These are phyloP conservation scores for Cladophialophora carrionii DNA, from an alignment of 2,329 filamentous ascomycete genomes.

Conservation along the genomic window DNA sequence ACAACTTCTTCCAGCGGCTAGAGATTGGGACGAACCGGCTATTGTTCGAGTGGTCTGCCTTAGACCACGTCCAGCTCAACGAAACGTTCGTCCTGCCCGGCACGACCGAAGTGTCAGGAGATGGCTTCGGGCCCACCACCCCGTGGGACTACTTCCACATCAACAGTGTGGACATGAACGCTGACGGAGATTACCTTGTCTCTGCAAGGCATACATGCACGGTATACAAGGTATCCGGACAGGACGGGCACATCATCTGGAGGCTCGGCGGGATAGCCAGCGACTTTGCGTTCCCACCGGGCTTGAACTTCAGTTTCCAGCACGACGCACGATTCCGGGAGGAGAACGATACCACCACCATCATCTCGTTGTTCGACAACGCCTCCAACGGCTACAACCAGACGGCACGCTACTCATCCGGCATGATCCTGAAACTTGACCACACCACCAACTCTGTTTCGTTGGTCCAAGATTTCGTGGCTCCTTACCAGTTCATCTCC, in stretches of 20 bases:
- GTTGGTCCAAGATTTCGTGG: conserved; percentile 42
- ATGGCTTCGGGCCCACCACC: conserved; percentile 51
- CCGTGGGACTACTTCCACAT: conserved; percentile 54
- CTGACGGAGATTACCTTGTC: conserved; percentile 48
- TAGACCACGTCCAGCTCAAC: conserved; percentile 58
- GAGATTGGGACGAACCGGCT: conserved; percentile 58
- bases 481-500: conserved; percentile 26
- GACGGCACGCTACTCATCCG: conserved; percentile 46
- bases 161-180: conserved; percentile 49
- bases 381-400: conserved; percentile 48
- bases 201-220: conserved; percentile 49
- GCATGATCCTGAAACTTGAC: conserved; percentile 47
- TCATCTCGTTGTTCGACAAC: conserved; percentile 50
- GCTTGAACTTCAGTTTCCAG: conserved; percentile 47
- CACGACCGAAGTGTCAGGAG: conserved; percentile 52
- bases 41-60: conserved; percentile 62
- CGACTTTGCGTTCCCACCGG: conserved; percentile 30
- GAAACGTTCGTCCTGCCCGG: conserved; percentile 52
- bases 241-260: conserved; percentile 47
- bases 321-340: conserved; percentile 48
- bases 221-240: conserved; percentile 49
- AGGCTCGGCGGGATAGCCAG: conserved; percentile 45
- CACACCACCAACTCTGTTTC: conserved; percentile 44
- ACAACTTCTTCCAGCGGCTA: conserved; percentile 53
- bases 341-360: conserved; percentile 46